A percentile compares a stretch with the other conserved stretches of the same genome.
Evolutionary conservation across 2,329 filamentous ascomycete genomes (phyloP).

Genomic region (Saccharata proteae): DNA sequence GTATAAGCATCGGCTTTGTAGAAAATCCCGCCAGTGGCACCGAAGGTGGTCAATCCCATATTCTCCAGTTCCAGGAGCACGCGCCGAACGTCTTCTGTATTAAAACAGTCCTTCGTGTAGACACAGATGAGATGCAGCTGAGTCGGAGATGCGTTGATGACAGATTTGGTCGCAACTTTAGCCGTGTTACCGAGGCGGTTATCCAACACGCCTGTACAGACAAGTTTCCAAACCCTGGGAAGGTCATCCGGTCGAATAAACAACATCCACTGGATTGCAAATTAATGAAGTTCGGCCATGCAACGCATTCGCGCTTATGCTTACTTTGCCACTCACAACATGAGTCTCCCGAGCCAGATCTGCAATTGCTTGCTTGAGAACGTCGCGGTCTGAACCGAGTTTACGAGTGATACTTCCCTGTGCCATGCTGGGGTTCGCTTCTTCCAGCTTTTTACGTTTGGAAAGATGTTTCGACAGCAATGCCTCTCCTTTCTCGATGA

Average conservation of each 20-base stretch:
- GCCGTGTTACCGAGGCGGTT: constrained; percentile 60
- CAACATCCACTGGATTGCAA: constrained; percentile 57
- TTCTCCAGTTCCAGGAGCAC: constrained; percentile 52
- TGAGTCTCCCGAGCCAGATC: constrained; percentile 46
- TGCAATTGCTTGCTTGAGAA: constrained; percentile 44
- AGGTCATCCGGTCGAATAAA: constrained; percentile 46
- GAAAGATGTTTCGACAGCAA: constrained; percentile 40
- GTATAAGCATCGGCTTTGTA: constrained; percentile 61
- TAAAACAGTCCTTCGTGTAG: constrained; percentile 64
- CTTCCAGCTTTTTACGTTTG: constrained; percentile 37
- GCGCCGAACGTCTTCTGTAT: constrained; percentile 54
- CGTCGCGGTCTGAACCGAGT: constrained; percentile 29
- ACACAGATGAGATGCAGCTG: constrained; percentile 54
- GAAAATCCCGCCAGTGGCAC: constrained; percentile 44
- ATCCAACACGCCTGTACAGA: constrained; percentile 55
- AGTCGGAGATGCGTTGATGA: constrained; percentile 21
- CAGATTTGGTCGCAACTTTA: constrained; percentile 52
- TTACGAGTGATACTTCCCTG: constrained; percentile 25
- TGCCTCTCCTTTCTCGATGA: constrained; percentile 42
- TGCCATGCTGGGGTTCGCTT: constrained; percentile 37
- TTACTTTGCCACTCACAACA: constrained; percentile 55
- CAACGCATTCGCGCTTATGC: constrained; percentile 4
- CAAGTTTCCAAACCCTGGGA: constrained; percentile 50
- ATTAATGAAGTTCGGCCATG: not conserved
- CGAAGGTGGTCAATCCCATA: constrained; percentile 43